Base-by-base conservation (phyloP, 2,329 filamentous ascomycete genomes). In the Aspergillus fischeri region DNA sequence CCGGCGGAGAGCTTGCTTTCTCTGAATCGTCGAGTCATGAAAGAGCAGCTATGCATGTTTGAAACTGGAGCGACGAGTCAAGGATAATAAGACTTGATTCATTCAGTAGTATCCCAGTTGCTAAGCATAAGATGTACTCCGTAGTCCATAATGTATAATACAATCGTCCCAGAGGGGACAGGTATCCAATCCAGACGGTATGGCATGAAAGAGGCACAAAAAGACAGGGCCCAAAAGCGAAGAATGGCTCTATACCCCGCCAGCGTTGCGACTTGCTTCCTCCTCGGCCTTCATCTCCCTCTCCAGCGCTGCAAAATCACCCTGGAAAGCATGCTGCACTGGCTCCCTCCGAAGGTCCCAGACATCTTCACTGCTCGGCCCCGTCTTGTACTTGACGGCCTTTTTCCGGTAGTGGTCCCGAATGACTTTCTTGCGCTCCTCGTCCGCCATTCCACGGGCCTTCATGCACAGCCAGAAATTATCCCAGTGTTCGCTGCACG, bases 381-480 rank as follows among this genome's bases (percentile, higher is more conserved):
- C 85, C 14, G 79, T 84, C 75, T 80, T 82, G 73, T 91, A 88
- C 72, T 86, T 88, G 62, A 78, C 76, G 42, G 83, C 83, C 73
- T 87, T 88, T 62, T 83, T 80, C 61, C 84, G 80, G 75, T 92
- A 91, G 74, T 87, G 85, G 50, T 85, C 84, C 59, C 80, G 79
- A 55, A 95, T 82, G 65, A 77, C 70, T 61, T 76, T 82, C 58
- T 83, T 85, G 66, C 85, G 85, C 63, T 85, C 77, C 47, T 81
- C 76, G 25, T 84, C 82, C 0, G 81, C 74, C 68, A 86, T 86
- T 1, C 82, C 81, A 67, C 88, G 86, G 41, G 86, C 87, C 62
- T 90, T 87, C 92, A 97, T 97, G 80, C 94, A 99, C 78, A 97
- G 93, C 90, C 92, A 96, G 76, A 96, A 97, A 74, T 96, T 90